Evolutionary conservation across 2,329 filamentous ascomycete genomes (phyloP).

Genomic region (Colletotrichum spaethianum): DNA sequence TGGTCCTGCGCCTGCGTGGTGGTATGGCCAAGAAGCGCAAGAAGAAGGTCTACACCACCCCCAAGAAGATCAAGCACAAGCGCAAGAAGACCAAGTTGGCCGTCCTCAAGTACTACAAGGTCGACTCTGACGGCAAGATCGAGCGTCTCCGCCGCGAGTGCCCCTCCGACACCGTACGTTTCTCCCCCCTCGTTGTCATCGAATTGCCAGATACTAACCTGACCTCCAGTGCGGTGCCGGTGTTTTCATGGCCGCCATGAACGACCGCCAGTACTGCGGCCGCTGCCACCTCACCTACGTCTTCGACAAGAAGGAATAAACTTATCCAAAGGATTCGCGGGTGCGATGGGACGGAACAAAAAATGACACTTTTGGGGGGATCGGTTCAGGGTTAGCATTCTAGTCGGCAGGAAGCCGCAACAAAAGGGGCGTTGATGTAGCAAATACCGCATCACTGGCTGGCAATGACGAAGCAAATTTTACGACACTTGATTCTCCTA

Average conservation of each 20-base stretch:
- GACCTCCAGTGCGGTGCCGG: slow-evolving; percentile 89
- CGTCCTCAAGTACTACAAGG: slow-evolving; percentile 99
- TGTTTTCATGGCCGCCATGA: slow-evolving; percentile 99
- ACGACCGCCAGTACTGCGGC: slow-evolving; percentile 98
- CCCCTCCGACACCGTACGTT: slow-evolving; percentile 87
- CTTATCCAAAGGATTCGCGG: slow-evolving; percentile 33
- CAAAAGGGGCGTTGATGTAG: slow-evolving; percentile 59
- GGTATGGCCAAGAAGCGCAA: slow-evolving; percentile 98
- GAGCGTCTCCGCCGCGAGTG: slow-evolving; percentile 99
- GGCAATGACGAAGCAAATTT: slow-evolving; percentile 44
- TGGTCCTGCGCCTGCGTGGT: slow-evolving; percentile 98
- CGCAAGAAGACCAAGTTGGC: slow-evolving; percentile 99
- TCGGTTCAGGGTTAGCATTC: slow-evolving; percentile 41
- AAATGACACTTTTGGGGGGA: slow-evolving; percentile 36
- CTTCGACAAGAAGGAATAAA: slow-evolving; percentile 75
- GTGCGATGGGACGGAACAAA: slow-evolving; percentile 27
- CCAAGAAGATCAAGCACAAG: slow-evolving; percentile 99
- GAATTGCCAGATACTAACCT: slow-evolving; percentile 49
- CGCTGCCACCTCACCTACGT: slow-evolving; percentile 82
- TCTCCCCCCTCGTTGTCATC: background rate
- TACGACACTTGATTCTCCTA: slow-evolving; percentile 33
- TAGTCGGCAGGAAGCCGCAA: slow-evolving; percentile 50
- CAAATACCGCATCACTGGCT: slow-evolving; percentile 52
- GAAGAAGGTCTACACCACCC: slow-evolving; percentile 99
- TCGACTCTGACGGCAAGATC: slow-evolving; percentile 99